Base-by-base conservation (phyloP, 1,139 yeast genomes). In the Sugiyamaella paludigena region DNA sequence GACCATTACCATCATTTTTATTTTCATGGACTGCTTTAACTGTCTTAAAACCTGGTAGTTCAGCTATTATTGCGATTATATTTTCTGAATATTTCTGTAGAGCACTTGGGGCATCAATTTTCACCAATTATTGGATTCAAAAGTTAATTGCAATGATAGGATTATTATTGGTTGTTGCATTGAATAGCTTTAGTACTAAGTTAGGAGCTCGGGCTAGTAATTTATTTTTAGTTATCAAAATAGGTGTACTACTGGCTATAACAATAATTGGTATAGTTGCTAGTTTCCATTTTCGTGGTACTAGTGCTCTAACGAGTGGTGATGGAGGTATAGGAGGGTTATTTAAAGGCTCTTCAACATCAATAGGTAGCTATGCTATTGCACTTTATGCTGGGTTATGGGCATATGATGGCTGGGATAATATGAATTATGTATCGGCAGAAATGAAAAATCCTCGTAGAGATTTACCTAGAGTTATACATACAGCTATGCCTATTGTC, bases 331-430 rank as follows among this genome's bases (percentile, higher is more conserved):
- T 19, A 19, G 35, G 40, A n/a, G 49, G 49, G 1, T 16, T 52
- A 3, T 67, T 67, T 49, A 58, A 56, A 8, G 71, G 69, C 1
- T 57, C 69, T 1, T 58, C 67, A 4, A 49, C 49, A 7, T 54
- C 63, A 10, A 45, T 68, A 9, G 68, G 71, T 24, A 62, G 63
- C 32, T 63, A 67, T 40, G 71, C 74, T 2, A 61, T 68, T 11
- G 76, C 75, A 0, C 55, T 72, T 12, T 71, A 69, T 51, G 74
- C 74, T 1, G 75, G 73, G 0, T 58, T 72, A 2, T 72, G 76
- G 76, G 75, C 76, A 1, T 72, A 68, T 49, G 76, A 72, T 47
- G 76, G 76, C 26, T 72, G 76, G 76, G 76, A 72, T 51, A 72
- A 72, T 53, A 63, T 71, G 51, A 71, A 72, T 53, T 71, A 68